phyloP scores from a whole-genome alignment of 768 basidiomycete genomes.

The Tulasnella sp. region DNA sequence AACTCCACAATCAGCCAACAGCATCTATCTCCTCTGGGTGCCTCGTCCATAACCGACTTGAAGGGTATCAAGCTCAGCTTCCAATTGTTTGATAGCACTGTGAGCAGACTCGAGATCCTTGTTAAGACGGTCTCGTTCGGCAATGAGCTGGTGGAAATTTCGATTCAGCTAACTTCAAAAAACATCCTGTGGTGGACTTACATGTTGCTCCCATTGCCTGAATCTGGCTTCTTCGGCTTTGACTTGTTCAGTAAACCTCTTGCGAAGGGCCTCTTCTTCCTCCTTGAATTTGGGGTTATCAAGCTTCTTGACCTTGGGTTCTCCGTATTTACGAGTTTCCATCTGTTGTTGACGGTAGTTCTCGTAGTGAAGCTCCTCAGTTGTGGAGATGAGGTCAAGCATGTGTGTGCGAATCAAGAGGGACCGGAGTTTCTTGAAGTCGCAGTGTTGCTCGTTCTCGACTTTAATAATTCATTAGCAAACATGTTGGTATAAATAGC shows the following conservation, averaged over 20 bases:
- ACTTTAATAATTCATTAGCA: conserved; percentile 35
- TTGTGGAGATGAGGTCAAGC: conserved; percentile 92
- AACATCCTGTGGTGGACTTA: conserved; percentile 29
- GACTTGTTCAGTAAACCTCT: conserved; percentile 99
- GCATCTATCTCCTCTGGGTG: conserved; percentile 2
- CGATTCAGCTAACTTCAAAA: conserved; percentile 18
- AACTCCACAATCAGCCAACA: no score
- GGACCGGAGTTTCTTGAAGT: conserved; percentile 95
- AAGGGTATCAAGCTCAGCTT: conserved; percentile 79
- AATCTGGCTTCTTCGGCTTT: conserved; percentile 96
- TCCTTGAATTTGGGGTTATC: conserved; percentile 99
- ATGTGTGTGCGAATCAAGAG: conserved; percentile 95
- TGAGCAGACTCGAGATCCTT: conserved; percentile 93
- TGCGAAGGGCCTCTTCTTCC: conserved; percentile 91
- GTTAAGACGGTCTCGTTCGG: conserved; percentile 96
- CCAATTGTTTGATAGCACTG: conserved; percentile 81
- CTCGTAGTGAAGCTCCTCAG: conserved; percentile 94
- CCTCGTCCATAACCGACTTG: conserved; percentile 76
- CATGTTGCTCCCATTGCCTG: conserved; percentile 98
- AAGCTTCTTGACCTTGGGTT: conserved; percentile 94
- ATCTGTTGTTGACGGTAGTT: conserved; percentile 96
- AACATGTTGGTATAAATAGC: background rate
- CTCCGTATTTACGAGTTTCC: conserved; percentile 99
- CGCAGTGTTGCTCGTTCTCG: conserved; percentile 98
- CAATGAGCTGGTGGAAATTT: conserved; percentile 61